phyloP scores from a whole-genome alignment of 2,329 filamentous ascomycete species.

The Hyphodiscus sp. region DNA sequence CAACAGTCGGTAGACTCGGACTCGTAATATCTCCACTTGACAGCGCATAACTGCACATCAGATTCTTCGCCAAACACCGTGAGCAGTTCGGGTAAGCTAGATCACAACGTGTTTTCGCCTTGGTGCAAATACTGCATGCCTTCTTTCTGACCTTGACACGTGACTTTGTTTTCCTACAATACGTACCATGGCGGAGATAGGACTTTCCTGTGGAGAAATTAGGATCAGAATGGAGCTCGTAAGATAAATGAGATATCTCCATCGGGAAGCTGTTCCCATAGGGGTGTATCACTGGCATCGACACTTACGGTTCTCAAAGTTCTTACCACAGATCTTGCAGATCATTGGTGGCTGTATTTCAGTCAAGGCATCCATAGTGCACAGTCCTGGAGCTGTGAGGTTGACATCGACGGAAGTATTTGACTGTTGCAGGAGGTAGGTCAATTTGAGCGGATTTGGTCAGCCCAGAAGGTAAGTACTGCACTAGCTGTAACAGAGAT shows the following conservation, averaged over 20 bases:
- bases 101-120: slow-evolving; percentile 18
- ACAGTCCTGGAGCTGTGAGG: too few species aligned
- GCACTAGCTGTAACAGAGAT: too few species aligned
- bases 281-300: too few species aligned
- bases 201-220: slow-evolving; percentile 9
- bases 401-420: too few species aligned
- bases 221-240: background rate
- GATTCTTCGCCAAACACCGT: slow-evolving; percentile 9
- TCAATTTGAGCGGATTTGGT: too few species aligned
- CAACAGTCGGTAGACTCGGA: too few species aligned
- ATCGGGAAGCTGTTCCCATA: too few species aligned
- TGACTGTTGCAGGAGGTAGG: too few species aligned
- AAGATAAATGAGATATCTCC: too few species aligned
- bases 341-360: background rate
- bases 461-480: too few species aligned
- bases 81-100: slow-evolving; percentile 9
- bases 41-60: slow-evolving; percentile 9
- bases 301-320: slow-evolving; percentile 12
- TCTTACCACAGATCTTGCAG: slow-evolving; percentile 16
- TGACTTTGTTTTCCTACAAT: slow-evolving; percentile 13
- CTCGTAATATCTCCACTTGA: background rate
- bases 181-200: slow-evolving; percentile 13
- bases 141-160: slow-evolving; percentile 12
- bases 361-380: too few species aligned
- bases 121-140: slow-evolving; percentile 13